Base-by-base conservation (phyloP, 306 rosid species). In the barrel medic (Medicago truncatula) region DNA sequence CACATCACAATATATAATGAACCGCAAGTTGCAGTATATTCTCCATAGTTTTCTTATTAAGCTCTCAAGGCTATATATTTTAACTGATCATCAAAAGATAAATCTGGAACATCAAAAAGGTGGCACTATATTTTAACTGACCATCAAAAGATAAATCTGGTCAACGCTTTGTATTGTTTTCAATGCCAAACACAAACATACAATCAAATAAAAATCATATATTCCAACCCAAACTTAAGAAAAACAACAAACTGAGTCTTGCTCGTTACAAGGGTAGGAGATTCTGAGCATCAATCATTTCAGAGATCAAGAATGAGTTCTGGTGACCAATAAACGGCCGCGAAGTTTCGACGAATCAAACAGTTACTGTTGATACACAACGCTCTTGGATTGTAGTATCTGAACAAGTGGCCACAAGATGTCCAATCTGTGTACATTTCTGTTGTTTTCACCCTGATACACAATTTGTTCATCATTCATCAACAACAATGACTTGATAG, bases 381-480 rank as follows among this genome's bases (percentile, higher is more conserved):
- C 68, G 62, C 82, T 84, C 82, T 88, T 89, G 52, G 97, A 92
- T 81, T 95, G 97, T 86, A 95, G 78, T 75, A 92, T 85, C 74
- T 92, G 97, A 82, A 95, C 98, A 80, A 92, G 98, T 16, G 96
- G 88, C 96, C 97, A 95, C 83, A 95, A 73, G 74, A 95, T 89
- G 81, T 95, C 98, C 93, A 95, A 83, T 70, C 98, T 88, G 89
- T 88, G 97, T 58, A 96, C 61, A 83, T 64, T 89, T 83, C 89
- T 83, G 88, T 89, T 89, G 86, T 87, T 87, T 82, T 89, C 88
- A 63, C 90, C 98, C 99, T 96, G 96, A 71, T 40, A 70, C 71
- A 73, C 73, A 49, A 67, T 80, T 73, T 44, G 59, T 18, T 28
- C 31, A 28, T 28, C 31, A 28, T 3, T 54, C 60, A 52, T 72